phyloP scores from a whole-genome alignment of 2,329 filamentous ascomycete genomes.

The Fusarium nematophilum region DNA sequence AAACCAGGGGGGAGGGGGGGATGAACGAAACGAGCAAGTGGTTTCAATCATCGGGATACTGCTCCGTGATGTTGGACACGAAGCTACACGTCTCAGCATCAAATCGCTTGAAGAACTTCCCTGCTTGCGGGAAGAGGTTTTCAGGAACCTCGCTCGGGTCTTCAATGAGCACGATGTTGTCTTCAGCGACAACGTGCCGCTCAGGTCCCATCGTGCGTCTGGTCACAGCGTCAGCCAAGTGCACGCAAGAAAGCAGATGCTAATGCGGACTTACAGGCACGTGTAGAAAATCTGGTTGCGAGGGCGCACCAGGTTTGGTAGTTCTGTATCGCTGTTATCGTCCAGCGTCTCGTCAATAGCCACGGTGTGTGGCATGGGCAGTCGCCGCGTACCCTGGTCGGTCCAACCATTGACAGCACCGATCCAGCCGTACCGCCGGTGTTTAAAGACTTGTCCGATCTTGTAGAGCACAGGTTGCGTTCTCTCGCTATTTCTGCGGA shows the following conservation, averaged over 20 bases:
- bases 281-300: conserved; percentile 74
- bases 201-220: conserved; percentile 50
- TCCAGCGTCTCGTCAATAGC: conserved; percentile 43
- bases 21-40: not conserved
- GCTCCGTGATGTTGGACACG: conserved; percentile 82
- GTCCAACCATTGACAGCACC: conserved; percentile 94
- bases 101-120: conserved; percentile 90
- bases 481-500: conserved; percentile 43
- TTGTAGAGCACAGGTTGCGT: conserved; percentile 59
- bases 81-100: conserved; percentile 75
- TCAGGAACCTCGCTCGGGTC: conserved; percentile 61
- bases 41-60: conserved; percentile 84
- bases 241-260: not conserved
- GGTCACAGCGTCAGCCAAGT: conserved; percentile 16
- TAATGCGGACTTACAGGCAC: conserved; percentile 74
- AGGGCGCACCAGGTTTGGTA: conserved; percentile 42
- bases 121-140: conserved; percentile 75
- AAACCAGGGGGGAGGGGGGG: not conserved
- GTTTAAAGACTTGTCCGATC: conserved; percentile 86
- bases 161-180: conserved; percentile 77
- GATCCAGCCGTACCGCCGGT: conserved; percentile 81
- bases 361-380: conserved; percentile 43
- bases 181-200: conserved; percentile 65
- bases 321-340: conserved; percentile 43
- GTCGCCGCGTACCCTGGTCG: conserved; percentile 52